Conservation (phyloP, 192 early-diverging fungal genomes). For the Entomortierella parvispora region DNA sequence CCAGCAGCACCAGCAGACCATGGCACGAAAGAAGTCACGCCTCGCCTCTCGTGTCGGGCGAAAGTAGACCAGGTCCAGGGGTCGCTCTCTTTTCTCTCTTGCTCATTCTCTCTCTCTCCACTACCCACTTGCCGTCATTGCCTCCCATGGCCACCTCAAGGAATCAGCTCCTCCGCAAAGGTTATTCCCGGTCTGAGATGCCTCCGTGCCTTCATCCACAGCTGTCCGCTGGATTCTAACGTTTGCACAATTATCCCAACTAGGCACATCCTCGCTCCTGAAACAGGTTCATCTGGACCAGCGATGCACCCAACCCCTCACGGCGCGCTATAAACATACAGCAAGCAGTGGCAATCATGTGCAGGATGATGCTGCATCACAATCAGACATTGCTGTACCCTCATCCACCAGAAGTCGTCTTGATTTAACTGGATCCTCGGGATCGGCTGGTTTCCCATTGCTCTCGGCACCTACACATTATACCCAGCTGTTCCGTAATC, state of each 20-base stretch:
- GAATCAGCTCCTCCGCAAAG: constrained; percentile 12
- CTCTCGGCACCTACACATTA: constrained; percentile 22
- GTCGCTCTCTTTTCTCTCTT: too few species aligned
- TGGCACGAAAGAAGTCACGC: too few species aligned
- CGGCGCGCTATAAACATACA: constrained; percentile 14
- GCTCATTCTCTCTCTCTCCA: too few species aligned
- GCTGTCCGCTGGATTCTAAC: too few species aligned
- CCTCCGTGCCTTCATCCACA: too few species aligned
- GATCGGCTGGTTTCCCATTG: constrained; percentile 8
- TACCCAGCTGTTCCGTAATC: constrained; percentile 24
- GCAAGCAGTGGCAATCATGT: constrained; percentile 1
- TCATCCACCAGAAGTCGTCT: background rate
- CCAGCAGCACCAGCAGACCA: background rate
- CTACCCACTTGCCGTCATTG: too few species aligned
- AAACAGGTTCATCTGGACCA: constrained; percentile 16
- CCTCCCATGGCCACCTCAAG: constrained; percentile 11
- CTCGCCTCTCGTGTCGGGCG: too few species aligned
- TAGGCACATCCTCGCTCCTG: constrained; percentile 16
- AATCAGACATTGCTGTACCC: background rate
- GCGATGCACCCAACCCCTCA: constrained; percentile 6
- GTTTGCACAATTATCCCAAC: background rate
- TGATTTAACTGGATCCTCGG: background rate
- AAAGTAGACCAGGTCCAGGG: too few species aligned
- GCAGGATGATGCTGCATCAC: constrained; percentile 21
- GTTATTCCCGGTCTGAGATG: background rate